Evolutionary conservation across 2,329 filamentous ascomycete species (phyloP).

Genomic region (Biscogniauxia marginata): DNA sequence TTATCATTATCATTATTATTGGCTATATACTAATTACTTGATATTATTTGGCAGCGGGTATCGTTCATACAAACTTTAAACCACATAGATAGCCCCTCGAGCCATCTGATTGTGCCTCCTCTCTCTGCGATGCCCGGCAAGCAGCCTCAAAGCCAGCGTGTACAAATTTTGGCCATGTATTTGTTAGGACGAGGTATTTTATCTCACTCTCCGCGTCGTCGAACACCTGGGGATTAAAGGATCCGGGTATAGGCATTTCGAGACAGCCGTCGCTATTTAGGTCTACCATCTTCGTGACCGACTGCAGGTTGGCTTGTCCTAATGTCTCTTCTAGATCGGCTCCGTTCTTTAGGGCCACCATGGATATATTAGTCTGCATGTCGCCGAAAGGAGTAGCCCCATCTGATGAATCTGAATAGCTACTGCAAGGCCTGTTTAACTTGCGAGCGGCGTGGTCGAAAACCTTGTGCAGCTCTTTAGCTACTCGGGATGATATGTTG

Average conservation of each 20-base stretch:
- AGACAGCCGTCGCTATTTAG: conserved; percentile 4
- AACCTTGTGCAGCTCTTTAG: conserved; percentile 14
- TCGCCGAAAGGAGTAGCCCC: conserved; percentile 15
- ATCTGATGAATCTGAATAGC: conserved; percentile 3
- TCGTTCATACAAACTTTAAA: not conserved
- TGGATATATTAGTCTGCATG: not conserved
- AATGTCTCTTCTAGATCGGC: conserved; percentile 15
- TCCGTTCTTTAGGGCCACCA: not conserved
- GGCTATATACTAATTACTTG: not conserved
- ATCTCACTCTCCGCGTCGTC: conserved; percentile 58
- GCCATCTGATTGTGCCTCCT: not conserved
- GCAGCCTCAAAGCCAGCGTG: conserved; percentile 13
- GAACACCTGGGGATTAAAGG: conserved; percentile 54
- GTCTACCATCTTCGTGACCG: conserved; percentile 15
- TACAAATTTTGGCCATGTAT: conserved; percentile 64
- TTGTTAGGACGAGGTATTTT: conserved; percentile 66
- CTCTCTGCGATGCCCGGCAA: not conserved
- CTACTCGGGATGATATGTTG: conserved; percentile 20
- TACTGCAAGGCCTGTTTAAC: conserved; percentile 11
- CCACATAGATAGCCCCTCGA: not conserved
- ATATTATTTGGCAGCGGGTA: not conserved
- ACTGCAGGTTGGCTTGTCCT: conserved; percentile 18
- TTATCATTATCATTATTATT: not conserved
- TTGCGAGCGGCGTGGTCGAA: conserved; percentile 19
- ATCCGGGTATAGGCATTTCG: conserved; percentile 37